Evolutionary conservation across 1,284 basidiomycete species (phyloP).

Genomic region (Pyrrhoderma noxium): DNA sequence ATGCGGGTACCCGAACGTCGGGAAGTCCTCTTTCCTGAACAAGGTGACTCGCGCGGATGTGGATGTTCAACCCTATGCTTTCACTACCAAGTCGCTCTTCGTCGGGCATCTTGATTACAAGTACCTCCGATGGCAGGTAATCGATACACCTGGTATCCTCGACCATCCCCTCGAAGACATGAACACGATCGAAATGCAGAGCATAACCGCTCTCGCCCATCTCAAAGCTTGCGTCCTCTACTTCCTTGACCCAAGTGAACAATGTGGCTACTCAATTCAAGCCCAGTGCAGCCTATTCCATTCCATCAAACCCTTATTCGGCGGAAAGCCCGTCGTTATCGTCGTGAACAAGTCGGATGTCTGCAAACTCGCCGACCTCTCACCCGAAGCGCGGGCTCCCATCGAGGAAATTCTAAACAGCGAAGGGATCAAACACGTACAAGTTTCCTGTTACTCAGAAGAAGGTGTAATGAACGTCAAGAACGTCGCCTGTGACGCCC

Average conservation of each 20-base stretch:
- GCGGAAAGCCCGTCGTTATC: conserved; percentile 84
- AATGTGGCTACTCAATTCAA: conserved; percentile 92
- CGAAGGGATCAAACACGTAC: conserved; percentile 66
- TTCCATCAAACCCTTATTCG: conserved; percentile 94
- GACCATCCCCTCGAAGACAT: conserved; percentile 95
- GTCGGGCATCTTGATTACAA: conserved; percentile 97
- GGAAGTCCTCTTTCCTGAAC: conserved; percentile 97
- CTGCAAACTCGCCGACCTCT: conserved; percentile 74
- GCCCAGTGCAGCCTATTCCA: conserved; percentile 97
- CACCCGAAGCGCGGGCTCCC: conserved; percentile 63
- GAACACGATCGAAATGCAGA: conserved; percentile 99
- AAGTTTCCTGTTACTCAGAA: conserved; percentile 89
- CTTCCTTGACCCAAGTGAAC: conserved; percentile 96
- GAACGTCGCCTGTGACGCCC: conserved; percentile 86
- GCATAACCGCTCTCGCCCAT: conserved; percentile 92
- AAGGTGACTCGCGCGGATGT: conserved; percentile 96
- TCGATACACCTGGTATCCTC: conserved; percentile 90
- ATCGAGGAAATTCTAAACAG: conserved; percentile 80
- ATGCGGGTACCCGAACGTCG: conserved; percentile 96
- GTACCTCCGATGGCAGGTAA: conserved; percentile 96
- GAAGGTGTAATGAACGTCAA: conserved; percentile 95
- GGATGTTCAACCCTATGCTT: conserved; percentile 96
- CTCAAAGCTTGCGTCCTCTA: conserved; percentile 87
- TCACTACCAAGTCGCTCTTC: conserved; percentile 95
- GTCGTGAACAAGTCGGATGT: conserved; percentile 97